A percentile compares a stretch with the other conserved stretches of the same genome.
Evolutionary conservation across 768 basidiomycete species (phyloP).

Genomic region (Xanthoconium stramineum): DNA sequence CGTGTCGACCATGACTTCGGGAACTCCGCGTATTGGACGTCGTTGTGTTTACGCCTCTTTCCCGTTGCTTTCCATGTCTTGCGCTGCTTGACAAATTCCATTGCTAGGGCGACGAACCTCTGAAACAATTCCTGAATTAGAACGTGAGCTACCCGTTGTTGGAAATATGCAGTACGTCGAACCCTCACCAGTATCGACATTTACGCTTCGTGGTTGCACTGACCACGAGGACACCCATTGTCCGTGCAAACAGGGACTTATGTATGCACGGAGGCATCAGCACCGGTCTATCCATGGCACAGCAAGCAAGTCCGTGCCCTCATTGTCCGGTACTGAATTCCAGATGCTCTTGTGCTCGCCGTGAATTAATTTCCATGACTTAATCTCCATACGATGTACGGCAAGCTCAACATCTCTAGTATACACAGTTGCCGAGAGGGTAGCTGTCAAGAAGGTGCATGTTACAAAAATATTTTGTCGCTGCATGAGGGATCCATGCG

Average conservation of each 20-base stretch:
- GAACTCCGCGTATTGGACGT: slow-evolving; percentile 20
- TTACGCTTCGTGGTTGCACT: slow-evolving; percentile 20
- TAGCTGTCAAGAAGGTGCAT: not conserved
- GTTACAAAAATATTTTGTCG: slow-evolving; percentile 4
- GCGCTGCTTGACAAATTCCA: slow-evolving; percentile 22
- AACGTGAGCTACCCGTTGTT: slow-evolving; percentile 15
- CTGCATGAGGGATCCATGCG: slow-evolving; percentile 1
- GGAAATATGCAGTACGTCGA: slow-evolving; percentile 11
- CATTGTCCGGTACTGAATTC: slow-evolving; percentile 9
- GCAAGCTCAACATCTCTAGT: not conserved
- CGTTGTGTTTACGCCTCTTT: slow-evolving; percentile 4
- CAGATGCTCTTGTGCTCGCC: slow-evolving; percentile 7
- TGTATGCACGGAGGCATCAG: slow-evolving; percentile 18
- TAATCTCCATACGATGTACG: slow-evolving; percentile 16
- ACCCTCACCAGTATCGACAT: slow-evolving; percentile 31
- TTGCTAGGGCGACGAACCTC: slow-evolving; percentile 21
- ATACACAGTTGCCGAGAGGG: not conserved
- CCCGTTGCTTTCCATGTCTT: slow-evolving; percentile 15
- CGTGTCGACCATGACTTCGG: slow-evolving; percentile 26
- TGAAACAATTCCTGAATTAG: slow-evolving; percentile 21
- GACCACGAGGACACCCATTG: slow-evolving; percentile 23
- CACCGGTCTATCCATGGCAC: slow-evolving; percentile 15
- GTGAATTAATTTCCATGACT: slow-evolving; percentile 15
- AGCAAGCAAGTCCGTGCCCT: slow-evolving; percentile 21
- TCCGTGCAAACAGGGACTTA: slow-evolving; percentile 20